Percentiles rank a stretch among this genome's conserved stretches.
Conservation (phyloP, 768 basidiomycete genomes). For the Rhizopogon roseolus region DNA sequence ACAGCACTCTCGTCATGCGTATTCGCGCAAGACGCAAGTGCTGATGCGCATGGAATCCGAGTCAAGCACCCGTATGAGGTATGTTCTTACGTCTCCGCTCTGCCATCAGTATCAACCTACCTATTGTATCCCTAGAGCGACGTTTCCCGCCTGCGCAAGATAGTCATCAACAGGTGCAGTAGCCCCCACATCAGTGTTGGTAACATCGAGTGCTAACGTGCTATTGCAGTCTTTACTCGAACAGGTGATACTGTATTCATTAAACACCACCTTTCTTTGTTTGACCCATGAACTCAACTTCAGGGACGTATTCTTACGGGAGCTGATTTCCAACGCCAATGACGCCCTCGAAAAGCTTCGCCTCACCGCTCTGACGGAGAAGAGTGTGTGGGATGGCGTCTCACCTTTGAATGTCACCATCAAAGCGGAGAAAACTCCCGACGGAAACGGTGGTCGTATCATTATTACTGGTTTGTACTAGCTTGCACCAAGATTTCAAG, state of each 20-base stretch:
- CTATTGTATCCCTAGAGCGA: constrained; percentile 58
- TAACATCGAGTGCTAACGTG: not conserved
- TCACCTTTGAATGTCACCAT: constrained; percentile 88
- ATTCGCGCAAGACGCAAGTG: constrained; percentile 43
- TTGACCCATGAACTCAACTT: constrained; percentile 1
- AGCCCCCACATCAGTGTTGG: not conserved
- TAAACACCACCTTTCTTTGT: not conserved
- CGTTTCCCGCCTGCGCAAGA: constrained; percentile 86
- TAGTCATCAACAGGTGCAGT: constrained; percentile 81
- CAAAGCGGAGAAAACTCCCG: constrained; percentile 62
- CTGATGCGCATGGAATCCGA: constrained; percentile 30
- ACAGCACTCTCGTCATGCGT: constrained; percentile 39
- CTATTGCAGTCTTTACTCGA: constrained; percentile 68
- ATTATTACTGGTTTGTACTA: constrained; percentile 60
- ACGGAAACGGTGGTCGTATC: constrained; percentile 64
- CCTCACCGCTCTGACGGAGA: constrained; percentile 76
- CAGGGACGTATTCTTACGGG: constrained; percentile 84
- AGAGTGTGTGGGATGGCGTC: constrained; percentile 60
- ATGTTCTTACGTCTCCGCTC: constrained; percentile 7
- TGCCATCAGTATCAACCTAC: not conserved
- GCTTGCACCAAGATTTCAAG: not conserved
- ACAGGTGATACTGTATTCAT: constrained; percentile 43
- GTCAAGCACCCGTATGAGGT: constrained; percentile 74
- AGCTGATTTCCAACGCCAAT: constrained; percentile 91
- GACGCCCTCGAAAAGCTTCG: constrained; percentile 96